These are phyloP conservation scores for Acanthamoeba royreba DNA, from an alignment of 208 protist genomes.

Conservation along the genomic window DNA sequence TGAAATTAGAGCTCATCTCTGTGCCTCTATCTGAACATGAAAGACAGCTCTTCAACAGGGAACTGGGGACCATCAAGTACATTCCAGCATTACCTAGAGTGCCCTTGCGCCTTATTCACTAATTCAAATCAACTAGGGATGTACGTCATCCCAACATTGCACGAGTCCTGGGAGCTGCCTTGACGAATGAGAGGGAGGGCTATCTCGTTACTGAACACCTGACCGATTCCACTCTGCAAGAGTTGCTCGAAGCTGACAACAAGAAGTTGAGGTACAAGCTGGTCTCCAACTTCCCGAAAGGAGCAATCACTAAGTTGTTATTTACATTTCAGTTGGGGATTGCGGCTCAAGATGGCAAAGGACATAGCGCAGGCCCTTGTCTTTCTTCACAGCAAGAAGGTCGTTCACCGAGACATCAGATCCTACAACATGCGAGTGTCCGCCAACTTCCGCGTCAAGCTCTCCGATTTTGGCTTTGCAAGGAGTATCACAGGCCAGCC, in stretches of 20 bases:
- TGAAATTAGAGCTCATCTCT: background rate
- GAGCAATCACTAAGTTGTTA: too few relatives aligned
- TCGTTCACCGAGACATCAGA: background rate
- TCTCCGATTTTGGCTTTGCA: background rate
- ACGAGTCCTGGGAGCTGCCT: background rate
- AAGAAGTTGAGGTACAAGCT: slow-evolving; percentile 26
- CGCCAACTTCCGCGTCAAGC: background rate
- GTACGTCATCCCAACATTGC: background rate
- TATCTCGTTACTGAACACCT: slow-evolving; percentile 10
- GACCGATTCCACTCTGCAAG: background rate
- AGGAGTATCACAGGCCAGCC: background rate
- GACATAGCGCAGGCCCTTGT: background rate
- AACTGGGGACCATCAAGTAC: background rate
- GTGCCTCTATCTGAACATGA: background rate
- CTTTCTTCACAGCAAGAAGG: slow-evolving; percentile 4
- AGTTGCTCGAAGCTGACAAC: background rate
- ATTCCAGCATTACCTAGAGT: background rate
- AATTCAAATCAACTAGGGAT: background rate
- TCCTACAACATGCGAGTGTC: background rate
- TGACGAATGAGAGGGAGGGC: background rate
- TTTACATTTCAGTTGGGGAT: background rate
- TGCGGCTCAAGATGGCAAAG: background rate
- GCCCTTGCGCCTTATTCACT: background rate
- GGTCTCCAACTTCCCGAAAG: too few relatives aligned
- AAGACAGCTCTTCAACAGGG: background rate